phyloP scores from a whole-genome alignment of 306 rosid genomes.

The Medicago ruthenica region DNA sequence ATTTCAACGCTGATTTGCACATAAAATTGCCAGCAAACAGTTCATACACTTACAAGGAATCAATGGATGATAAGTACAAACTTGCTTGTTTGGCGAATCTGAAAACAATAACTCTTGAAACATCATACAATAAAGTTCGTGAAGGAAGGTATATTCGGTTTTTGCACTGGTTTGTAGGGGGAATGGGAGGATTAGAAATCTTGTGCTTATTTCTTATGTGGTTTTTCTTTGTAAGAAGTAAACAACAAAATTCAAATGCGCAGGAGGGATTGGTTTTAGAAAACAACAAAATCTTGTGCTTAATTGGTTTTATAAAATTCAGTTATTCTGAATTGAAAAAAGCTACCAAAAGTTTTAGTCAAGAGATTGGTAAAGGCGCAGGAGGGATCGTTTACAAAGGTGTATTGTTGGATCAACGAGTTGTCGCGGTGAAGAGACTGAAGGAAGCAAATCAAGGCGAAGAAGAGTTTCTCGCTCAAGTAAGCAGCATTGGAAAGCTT shows the following conservation, averaged over 20 bases:
- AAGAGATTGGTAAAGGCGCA: conserved; percentile 69
- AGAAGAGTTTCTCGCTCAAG: conserved; percentile 67
- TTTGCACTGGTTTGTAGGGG: conserved; percentile 52
- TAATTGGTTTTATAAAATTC: too few species aligned
- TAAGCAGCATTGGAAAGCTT: conserved; percentile 60
- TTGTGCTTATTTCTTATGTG: conserved; percentile 48
- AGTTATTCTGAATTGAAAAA: conserved; percentile 57
- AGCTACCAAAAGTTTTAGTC: conserved; percentile 52
- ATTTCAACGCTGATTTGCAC: conserved; percentile 49
- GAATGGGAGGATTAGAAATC: conserved; percentile 57
- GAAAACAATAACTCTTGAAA: conserved; percentile 6
- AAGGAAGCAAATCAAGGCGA: conserved; percentile 56
- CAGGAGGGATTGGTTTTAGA: conserved; percentile 48
- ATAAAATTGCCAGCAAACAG: conserved; percentile 48
- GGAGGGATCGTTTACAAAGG: conserved; percentile 64
- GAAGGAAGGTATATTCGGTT: conserved; percentile 35
- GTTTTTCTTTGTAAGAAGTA: conserved; percentile 32
- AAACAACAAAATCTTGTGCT: too few species aligned
- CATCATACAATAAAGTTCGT: conserved; percentile 20
- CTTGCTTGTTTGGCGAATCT: conserved; percentile 34
- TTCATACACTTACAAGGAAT: not conserved
- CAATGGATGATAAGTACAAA: not conserved
- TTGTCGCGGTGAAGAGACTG: conserved; percentile 59
- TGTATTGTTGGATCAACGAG: conserved; percentile 46
- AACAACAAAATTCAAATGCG: conserved; percentile 12